Evolutionary conservation across 345 rosid genomes (phyloP).

Genomic region (Geranium rotundifolium): DNA sequence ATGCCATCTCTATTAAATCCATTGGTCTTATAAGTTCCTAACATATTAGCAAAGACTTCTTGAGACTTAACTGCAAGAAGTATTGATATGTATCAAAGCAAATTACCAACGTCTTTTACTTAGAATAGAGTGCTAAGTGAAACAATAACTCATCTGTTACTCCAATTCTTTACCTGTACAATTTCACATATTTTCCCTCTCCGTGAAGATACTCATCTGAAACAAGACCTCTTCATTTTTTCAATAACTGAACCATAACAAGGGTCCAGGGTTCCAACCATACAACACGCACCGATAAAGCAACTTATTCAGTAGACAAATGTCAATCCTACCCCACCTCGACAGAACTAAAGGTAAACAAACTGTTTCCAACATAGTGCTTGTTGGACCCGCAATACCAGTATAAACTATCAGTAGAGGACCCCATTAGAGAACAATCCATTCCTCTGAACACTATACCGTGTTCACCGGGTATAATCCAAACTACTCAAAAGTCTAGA

Average conservation of each 20-base stretch:
- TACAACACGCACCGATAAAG: no score
- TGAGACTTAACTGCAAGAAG: neutral
- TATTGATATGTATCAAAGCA: neutral
- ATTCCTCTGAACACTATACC: neutral
- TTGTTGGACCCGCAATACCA: neutral
- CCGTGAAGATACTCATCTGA: neutral
- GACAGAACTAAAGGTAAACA: neutral
- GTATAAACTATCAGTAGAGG: no score
- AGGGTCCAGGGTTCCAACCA: neutral
- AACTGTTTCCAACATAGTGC: neutral
- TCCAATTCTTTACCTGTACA: neutral
- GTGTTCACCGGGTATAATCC: neutral
- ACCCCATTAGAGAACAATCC: neutral
- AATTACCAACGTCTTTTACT: neutral
- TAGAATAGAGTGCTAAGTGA: neutral
- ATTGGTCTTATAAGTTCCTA: neutral
- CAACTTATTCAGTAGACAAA: no score
- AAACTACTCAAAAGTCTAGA: neutral
- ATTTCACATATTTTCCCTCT: neutral
- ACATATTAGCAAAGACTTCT: neutral
- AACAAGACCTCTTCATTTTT: neutral
- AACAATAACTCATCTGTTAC: neutral
- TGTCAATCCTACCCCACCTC: neutral
- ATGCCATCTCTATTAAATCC: neutral
- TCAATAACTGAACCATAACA: no score